Evolutionary conservation across 1,139 yeast species (phyloP), one percentile per base, ranked within the genome.

Genomic region (Geotrichum histeridarum): DNA sequence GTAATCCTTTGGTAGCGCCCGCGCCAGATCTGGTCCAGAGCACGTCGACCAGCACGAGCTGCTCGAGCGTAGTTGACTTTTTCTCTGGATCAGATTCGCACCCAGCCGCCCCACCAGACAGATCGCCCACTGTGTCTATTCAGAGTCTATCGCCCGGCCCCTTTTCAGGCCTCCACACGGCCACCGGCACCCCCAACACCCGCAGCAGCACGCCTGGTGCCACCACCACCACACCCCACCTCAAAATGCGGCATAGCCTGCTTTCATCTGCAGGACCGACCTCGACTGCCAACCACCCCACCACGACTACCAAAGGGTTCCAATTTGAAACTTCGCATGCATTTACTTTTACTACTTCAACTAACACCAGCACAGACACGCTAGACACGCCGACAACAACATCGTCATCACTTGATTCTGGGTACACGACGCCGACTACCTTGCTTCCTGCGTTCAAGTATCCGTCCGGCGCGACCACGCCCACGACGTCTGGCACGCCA

Each of bases 21-120:
- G 39, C 39, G 3, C 51, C 44, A 8, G 30, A 31, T 33, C 46
- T 48, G 38, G 33, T 7, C 8, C 18, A 45, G 11, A 35, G 42
- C 31, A 32, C 46, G n/a, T 48, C 51, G 5, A 48, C 51, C 2
- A 31, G 41, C 33, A 48, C 51, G n/a, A 30, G 39, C 8, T 48
- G 45, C 8, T 48, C 51, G 22, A 48, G 51, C 45, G 31, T 48
- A 11, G 38, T 27, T 41, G 51, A 48, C 8, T 48, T 31, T 18
- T 45, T 45, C 17, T 22, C 49, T 18, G 11, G 31, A 14, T 12
- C 35, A 8, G 35, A 14, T 18, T 15, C 32, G 17, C 4, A 12
- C 5, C 9, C 11, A 42, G 15, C 15, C 9, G 14, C 36, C 14
- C 38, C 48, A 17, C 12, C 38, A 6, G 18, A n/a, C 14, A 6